Evolutionary conservation across 2,329 filamentous ascomycete species (phyloP).

Genomic region (Scedosporium dehoogii): DNA sequence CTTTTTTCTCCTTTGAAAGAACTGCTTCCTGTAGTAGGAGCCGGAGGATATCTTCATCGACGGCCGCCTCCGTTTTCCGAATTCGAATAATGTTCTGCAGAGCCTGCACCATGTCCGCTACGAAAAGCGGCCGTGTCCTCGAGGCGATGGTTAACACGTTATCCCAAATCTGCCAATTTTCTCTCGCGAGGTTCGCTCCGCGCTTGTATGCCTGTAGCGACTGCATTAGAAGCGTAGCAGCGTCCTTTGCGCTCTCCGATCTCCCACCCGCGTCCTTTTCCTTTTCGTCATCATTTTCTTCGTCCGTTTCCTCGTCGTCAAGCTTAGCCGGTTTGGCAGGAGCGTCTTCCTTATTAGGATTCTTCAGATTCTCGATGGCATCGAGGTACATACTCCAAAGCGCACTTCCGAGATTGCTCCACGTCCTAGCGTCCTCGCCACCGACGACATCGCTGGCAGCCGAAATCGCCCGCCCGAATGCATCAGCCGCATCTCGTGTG

Average conservation of each 20-base stretch:
- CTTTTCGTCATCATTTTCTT: constrained; percentile 9
- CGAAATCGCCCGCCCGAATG: constrained; percentile 74
- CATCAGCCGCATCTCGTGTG: constrained; percentile 70
- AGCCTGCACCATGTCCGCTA: constrained; percentile 65
- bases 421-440: constrained; percentile 81
- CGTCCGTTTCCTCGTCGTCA: constrained; percentile 16
- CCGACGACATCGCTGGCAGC: constrained; percentile 51
- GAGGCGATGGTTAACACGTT: constrained; percentile 85
- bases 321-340: constrained; percentile 17
- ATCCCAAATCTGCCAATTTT: constrained; percentile 92
- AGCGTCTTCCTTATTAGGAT: constrained; percentile 12
- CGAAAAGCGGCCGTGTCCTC: constrained; percentile 64
- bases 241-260: constrained; percentile 26
- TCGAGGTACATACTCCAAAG: constrained; percentile 61
- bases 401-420: constrained; percentile 87
- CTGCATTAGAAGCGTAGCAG: constrained; percentile 56
- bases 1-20: constrained; percentile 23
- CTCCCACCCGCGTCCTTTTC: constrained; percentile 15
- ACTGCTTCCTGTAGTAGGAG: constrained; percentile 65
- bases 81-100: constrained; percentile 68
- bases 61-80: constrained; percentile 63
- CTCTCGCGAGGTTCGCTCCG: constrained; percentile 71
- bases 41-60: constrained; percentile 65
- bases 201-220: constrained; percentile 79
- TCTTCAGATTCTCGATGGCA: constrained; percentile 27